These are phyloP conservation scores for Paratinospora sagittata DNA, from an alignment of 164 flowering plant species.

Conservation along the genomic window DNA sequence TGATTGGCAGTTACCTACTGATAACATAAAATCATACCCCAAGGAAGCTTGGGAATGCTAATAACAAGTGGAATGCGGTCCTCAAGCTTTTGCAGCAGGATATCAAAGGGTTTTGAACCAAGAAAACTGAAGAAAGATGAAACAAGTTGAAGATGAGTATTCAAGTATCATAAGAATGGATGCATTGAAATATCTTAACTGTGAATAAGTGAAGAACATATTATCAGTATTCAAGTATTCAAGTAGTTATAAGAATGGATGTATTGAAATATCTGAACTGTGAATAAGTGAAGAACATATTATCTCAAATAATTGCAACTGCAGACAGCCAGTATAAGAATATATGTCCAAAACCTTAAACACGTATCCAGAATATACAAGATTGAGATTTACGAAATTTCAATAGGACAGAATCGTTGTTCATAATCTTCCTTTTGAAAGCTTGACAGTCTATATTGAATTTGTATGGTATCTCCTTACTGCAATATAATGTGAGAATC, in stretches of 20 bases:
- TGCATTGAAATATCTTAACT: neutral
- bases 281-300: neutral
- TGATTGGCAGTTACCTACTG: too few species aligned
- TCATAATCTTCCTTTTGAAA: neutral
- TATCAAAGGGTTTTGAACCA: too few species aligned
- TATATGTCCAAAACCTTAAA: too few species aligned
- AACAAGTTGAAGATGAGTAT: too few species aligned
- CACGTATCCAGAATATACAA: too few species aligned
- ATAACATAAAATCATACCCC: too few species aligned
- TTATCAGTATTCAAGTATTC: neutral
- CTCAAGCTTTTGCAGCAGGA: too few species aligned
- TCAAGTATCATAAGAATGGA: neutral
- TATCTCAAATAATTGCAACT: neutral
- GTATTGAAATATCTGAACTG: neutral
- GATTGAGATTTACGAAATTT: neutral
- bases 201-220: neutral
- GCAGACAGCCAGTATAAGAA: neutral
- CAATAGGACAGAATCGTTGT: neutral
- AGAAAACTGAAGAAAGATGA: too few species aligned
- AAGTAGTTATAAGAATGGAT: neutral
- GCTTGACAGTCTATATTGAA: neutral
- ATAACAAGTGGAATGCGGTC: too few species aligned
- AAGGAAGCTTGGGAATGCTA: too few species aligned
- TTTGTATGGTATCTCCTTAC: neutral
- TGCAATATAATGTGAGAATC: neutral